Evolutionary conservation across 768 basidiomycete genomes (phyloP).

Genomic region (Podaxis sp.): DNA sequence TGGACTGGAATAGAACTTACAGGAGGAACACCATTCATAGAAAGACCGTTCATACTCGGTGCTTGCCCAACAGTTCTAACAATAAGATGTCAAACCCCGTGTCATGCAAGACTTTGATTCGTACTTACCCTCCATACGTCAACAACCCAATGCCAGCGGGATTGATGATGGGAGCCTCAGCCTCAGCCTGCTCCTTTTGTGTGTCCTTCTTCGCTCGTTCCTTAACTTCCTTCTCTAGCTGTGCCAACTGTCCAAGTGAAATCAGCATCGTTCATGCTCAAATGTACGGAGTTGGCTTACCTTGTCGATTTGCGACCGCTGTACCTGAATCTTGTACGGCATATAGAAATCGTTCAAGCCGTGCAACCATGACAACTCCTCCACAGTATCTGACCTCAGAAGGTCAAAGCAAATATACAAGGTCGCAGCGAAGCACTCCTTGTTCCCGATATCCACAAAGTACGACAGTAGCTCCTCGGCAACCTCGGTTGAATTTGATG

Average conservation of each 20-base stretch:
- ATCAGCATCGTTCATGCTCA: slow-evolving; percentile 14
- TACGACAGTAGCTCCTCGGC: slow-evolving; percentile 94
- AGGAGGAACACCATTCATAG: slow-evolving; percentile 70
- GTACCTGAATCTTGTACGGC: slow-evolving; percentile 91
- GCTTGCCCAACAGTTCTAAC: slow-evolving; percentile 62
- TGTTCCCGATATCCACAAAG: slow-evolving; percentile 98
- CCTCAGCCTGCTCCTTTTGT: slow-evolving; percentile 87
- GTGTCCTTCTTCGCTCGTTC: slow-evolving; percentile 85
- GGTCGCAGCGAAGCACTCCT: slow-evolving; percentile 92
- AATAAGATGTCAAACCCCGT: slow-evolving; percentile 11
- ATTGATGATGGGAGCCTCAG: slow-evolving; percentile 86
- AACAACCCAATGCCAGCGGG: slow-evolving; percentile 72
- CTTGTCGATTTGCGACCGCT: slow-evolving; percentile 77
- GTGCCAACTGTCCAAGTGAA: slow-evolving; percentile 50
- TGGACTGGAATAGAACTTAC: slow-evolving; percentile 40
- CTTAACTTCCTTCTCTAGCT: slow-evolving; percentile 86
- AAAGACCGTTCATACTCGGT: slow-evolving; percentile 34
- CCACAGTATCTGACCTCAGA: slow-evolving; percentile 88
- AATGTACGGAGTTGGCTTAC: slow-evolving; percentile 31
- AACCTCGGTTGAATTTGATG: slow-evolving; percentile 82
- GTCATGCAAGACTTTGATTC: slow-evolving; percentile 31
- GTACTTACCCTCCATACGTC: slow-evolving; percentile 55
- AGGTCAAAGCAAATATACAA: slow-evolving; percentile 95
- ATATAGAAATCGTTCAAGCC: slow-evolving; percentile 97
- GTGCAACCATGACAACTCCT: slow-evolving; percentile 95